A percentile compares a stretch with the other conserved stretches of the same genome.
phyloP scores from a whole-genome alignment of 208 protist genomes.

The Wallacemonas sp. region DNA sequence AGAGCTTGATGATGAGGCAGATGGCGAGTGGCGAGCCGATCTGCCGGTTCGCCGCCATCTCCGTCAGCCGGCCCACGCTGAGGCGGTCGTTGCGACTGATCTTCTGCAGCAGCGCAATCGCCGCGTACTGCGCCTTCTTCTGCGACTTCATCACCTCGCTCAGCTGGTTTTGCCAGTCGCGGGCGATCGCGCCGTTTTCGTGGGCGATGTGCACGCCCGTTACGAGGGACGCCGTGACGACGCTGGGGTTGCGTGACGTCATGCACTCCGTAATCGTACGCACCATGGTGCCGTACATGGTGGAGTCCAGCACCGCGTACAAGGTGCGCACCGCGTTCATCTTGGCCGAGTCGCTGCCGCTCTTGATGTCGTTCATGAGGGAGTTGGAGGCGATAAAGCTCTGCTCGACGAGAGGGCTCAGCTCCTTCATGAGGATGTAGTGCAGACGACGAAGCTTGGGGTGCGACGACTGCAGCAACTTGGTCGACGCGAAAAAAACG shows the following conservation, averaged over 20 bases:
- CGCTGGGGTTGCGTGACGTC: slow-evolving; percentile 94
- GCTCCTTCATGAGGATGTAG: slow-evolving; percentile 98
- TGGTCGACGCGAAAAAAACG: slow-evolving; percentile 98
- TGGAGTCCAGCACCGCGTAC: slow-evolving; percentile 95
- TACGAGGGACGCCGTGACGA: slow-evolving; percentile 97
- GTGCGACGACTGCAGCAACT: slow-evolving; percentile 97
- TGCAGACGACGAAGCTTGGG: slow-evolving; percentile 95
- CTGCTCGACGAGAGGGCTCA: slow-evolving; percentile 93
- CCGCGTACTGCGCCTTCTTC: slow-evolving; percentile 97
- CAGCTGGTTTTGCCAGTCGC: slow-evolving; percentile 96
- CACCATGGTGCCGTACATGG: slow-evolving; percentile 95
- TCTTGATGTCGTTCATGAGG: slow-evolving; percentile 98
- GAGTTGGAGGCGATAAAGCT: slow-evolving; percentile 97
- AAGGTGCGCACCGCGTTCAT: slow-evolving; percentile 95
- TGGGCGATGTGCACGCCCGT: slow-evolving; percentile 96
- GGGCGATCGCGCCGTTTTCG: slow-evolving; percentile 83
- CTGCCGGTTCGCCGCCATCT: slow-evolving; percentile 75
- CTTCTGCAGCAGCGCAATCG: slow-evolving; percentile 95
- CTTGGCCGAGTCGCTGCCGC: slow-evolving; percentile 90
- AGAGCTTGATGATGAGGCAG: slow-evolving; percentile 96
- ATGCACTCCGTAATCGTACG: slow-evolving; percentile 97
- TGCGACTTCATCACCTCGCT: slow-evolving; percentile 86
- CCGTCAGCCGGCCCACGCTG: slow-evolving; percentile 94
- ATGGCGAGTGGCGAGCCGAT: slow-evolving; percentile 94
- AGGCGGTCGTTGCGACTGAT: slow-evolving; percentile 96